phyloP scores from a whole-genome alignment of 2,329 filamentous ascomycete species.

The Lasiodiplodia citricola region DNA sequence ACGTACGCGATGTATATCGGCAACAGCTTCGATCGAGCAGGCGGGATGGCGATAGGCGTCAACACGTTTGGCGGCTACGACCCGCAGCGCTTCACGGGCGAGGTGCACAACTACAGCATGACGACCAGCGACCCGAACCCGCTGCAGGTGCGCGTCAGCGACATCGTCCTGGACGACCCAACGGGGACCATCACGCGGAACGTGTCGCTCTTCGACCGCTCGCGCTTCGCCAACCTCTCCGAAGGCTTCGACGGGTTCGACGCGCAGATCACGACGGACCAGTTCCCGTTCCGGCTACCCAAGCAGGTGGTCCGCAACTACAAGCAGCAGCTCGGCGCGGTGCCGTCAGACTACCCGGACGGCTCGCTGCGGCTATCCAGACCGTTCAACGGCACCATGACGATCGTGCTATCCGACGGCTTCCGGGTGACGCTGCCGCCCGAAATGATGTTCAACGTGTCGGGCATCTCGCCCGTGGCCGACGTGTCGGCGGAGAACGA shows the following conservation, averaged over 20 bases:
- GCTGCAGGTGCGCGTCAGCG: conserved; percentile 46
- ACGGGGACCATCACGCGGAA: conserved; percentile 34
- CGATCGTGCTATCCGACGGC: conserved; percentile 48
- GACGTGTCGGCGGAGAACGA: conserved; percentile 11
- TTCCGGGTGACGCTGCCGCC: conserved; percentile 47
- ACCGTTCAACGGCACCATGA: conserved; percentile 46
- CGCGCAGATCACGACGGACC: conserved; percentile 49
- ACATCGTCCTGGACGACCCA: conserved; percentile 44
- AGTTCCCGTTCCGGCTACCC: conserved; percentile 50
- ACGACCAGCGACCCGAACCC: conserved; percentile 39
- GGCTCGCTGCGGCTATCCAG: conserved; percentile 44
- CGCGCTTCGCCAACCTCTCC: conserved; percentile 40
- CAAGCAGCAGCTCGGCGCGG: conserved; percentile 41
- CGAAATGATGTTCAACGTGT: conserved; percentile 45
- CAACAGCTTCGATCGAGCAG: conserved; percentile 47
- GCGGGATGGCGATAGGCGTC: conserved; percentile 49
- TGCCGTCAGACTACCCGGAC: conserved; percentile 38
- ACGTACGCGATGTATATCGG: conserved; percentile 53
- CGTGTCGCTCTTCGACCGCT: conserved; percentile 43
- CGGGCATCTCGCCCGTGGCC: conserved; percentile 42
- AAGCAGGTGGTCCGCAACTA: conserved; percentile 49
- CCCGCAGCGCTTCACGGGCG: conserved; percentile 48
- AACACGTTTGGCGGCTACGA: conserved; percentile 52
- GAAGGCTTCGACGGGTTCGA: conserved; percentile 41
- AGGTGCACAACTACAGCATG: conserved; percentile 41